Percentiles rank a stretch among this genome's conserved stretches.
Evolutionary conservation across 1,139 yeast species (phyloP).

Genomic region (Geotrichum australiense): DNA sequence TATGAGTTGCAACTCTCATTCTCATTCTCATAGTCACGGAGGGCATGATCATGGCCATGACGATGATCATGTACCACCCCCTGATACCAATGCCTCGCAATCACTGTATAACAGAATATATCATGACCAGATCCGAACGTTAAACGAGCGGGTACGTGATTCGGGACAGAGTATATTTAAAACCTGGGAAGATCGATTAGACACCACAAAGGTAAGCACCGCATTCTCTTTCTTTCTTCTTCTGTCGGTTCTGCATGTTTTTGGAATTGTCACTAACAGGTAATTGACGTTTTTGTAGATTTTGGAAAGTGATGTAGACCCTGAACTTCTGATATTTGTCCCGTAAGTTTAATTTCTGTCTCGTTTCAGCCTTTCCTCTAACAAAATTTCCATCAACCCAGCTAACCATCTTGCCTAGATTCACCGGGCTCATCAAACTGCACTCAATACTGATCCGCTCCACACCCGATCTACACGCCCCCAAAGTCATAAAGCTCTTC

Average conservation of each 20-base stretch:
- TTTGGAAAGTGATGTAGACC: slow-evolving; percentile 72
- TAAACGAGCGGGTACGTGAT: slow-evolving; percentile 53
- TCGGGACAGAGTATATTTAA: slow-evolving; percentile 42
- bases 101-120: slow-evolving; percentile 59
- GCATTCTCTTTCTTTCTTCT: background rate
- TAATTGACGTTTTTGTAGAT: slow-evolving; percentile 18
- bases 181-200: slow-evolving; percentile 46
- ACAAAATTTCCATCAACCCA: background rate
- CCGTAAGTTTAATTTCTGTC: no score
- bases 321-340: slow-evolving; percentile 65
- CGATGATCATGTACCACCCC: slow-evolving; percentile 53
- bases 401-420: slow-evolving; percentile 27
- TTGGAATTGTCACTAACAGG: background rate
- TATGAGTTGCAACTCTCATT: slow-evolving; percentile 21
- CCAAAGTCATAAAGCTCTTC: slow-evolving; percentile 60
- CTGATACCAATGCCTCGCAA: slow-evolving; percentile 65
- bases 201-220: slow-evolving; percentile 30
- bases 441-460: slow-evolving; percentile 68
- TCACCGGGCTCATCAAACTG: slow-evolving; percentile 66
- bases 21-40: slow-evolving; percentile 29
- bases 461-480: slow-evolving; percentile 55
- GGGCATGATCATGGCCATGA: slow-evolving; percentile 29
- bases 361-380: background rate
- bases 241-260: background rate
- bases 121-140: slow-evolving; percentile 51